Percentiles rank a stretch among this genome's conserved stretches.
These are phyloP conservation scores for Neonectria hederae DNA, from an alignment of 2,329 filamentous ascomycete genomes.

Conservation along the genomic window DNA sequence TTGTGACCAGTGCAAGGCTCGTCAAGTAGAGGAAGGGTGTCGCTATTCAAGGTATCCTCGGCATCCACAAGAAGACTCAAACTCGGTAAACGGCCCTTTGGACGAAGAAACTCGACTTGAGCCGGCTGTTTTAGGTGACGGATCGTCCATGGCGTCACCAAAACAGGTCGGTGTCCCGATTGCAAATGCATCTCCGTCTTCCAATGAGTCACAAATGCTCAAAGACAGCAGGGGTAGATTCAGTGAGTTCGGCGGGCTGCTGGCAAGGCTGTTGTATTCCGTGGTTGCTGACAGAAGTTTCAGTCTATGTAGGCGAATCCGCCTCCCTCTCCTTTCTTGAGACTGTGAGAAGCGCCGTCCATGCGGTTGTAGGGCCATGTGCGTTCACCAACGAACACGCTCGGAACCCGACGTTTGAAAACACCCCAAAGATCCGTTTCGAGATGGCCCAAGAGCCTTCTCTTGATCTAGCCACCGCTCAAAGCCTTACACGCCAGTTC, in stretches of 20 bases:
- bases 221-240: conserved; percentile 13
- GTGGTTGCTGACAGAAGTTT: neutral
- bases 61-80: neutral
- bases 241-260: neutral
- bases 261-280: neutral
- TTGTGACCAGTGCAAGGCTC: conserved; percentile 9
- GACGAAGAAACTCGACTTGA: neutral
- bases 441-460: conserved; percentile 2
- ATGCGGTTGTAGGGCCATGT: conserved; percentile 4
- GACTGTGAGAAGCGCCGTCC: conserved; percentile 6
- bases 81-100: neutral
- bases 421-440: conserved; percentile 1
- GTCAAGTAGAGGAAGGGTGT: neutral
- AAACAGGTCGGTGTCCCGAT: neutral
- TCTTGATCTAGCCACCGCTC: neutral
- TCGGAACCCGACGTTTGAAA: conserved; percentile 5
- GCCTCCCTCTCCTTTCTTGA: conserved; percentile 13
- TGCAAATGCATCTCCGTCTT: neutral
- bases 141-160: neutral
- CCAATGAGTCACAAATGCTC: neutral
- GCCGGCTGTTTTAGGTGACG: neutral
- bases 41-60: conserved; percentile 4
- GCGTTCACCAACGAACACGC: conserved; percentile 1
- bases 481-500: neutral
- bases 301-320: conserved; percentile 10